Base-by-base conservation (phyloP, 257 asterid species). In the Fraxinus pennsylvanica region DNA sequence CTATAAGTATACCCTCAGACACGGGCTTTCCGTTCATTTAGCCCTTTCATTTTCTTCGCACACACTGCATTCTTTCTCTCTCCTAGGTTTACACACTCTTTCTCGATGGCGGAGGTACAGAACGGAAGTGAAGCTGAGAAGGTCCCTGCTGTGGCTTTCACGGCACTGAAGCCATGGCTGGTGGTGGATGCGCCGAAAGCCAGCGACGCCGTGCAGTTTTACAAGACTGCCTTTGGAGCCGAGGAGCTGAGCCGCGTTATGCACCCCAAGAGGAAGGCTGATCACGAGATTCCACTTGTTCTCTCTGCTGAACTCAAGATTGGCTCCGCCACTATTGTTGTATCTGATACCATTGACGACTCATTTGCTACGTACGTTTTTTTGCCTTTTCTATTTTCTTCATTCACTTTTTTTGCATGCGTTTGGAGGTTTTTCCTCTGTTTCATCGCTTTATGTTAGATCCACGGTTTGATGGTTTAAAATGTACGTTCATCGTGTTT, bases 161-260 rank as follows among this genome's bases (percentile, higher is more conserved):
- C 87, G 71, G 84, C 89, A 73, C 63, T 81, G 74, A 92, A 92
- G 88, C 94, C 97, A 15, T 85, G 87, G 88, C 82, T 94, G 45
- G 92, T 83, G 66, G 89, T 95, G 2, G 96, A 88, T 61, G 93
- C 91, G 0, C 87, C 93, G 7, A 90, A 88, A 80, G 96, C 91
- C 0, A 86, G 33, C 81, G 97, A 93, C 36, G 98, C 98, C 70
- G 91, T 93, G 25, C 75, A 63, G 88, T 93, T 95, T 85, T 93
- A 83, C 89, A 95, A 93, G 86, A 77, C 81, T 54, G 99, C 98
- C 21, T 95, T 95, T 30, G 97, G 98, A 19, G 97, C 97, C 33
- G 97, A 89, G 89, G 99, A 93, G 83, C 83, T 90, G 38, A 80
- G 75, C 82, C 98, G 99, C 75, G 87, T 80, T 61, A 81, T 68